A percentile compares a stretch with the other conserved stretches of the same genome.
Conservation (phyloP, 768 basidiomycete genomes). For the Hericium alpestre region DNA sequence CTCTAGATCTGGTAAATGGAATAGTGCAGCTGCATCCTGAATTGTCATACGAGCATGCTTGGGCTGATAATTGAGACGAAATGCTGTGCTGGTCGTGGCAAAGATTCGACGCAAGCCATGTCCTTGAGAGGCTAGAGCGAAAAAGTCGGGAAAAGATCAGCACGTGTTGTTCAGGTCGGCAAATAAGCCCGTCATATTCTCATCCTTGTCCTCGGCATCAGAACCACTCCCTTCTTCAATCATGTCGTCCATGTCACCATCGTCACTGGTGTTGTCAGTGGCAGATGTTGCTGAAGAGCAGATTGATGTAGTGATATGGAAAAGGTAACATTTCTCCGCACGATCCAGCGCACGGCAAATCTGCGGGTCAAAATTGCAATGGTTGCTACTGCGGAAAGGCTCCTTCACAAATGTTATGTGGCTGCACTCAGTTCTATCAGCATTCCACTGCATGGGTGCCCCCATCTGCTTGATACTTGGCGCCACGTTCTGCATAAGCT, state of each 20-base stretch:
- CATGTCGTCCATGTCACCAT: not conserved
- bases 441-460: not conserved
- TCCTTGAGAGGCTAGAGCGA: not conserved
- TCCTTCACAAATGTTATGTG: not conserved
- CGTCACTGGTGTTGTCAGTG: not conserved
- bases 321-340: not conserved
- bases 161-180: not conserved
- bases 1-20: not conserved
- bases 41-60: not conserved
- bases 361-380: not conserved
- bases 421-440: not conserved
- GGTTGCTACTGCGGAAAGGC: not conserved
- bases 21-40: no score
- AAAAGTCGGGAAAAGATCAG: not conserved
- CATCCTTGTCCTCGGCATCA: not conserved
- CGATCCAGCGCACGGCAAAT: not conserved
- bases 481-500: constrained; percentile 5
- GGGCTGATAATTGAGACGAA: not conserved
- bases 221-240: no score
- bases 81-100: not conserved
- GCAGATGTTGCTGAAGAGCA: no score
- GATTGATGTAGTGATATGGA: not conserved
- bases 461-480: not conserved
- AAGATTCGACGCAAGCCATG: not conserved
- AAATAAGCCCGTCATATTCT: no score